Conservation (phyloP, 306 rosid genomes). For the Acmispon strigosus region DNA sequence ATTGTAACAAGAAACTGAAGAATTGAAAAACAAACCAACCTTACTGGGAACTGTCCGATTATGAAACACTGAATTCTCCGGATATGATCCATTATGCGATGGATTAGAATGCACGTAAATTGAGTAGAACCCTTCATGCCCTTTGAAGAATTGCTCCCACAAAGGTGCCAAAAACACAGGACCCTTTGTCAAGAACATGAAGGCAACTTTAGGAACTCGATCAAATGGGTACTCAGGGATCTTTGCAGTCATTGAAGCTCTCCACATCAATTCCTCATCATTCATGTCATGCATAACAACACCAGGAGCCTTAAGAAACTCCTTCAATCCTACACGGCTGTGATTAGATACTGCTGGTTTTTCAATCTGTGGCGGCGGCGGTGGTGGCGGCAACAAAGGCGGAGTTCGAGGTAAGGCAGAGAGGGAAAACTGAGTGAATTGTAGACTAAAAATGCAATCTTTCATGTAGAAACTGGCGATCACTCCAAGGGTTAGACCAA, state of each 20-base stretch:
- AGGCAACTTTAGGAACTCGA: constrained; percentile 71
- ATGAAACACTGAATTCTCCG: constrained; percentile 47
- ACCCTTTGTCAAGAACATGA: constrained; percentile 79
- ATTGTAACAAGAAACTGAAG: not conserved
- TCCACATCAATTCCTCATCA: constrained; percentile 71
- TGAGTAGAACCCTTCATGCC: constrained; percentile 60
- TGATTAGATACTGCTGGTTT: not conserved
- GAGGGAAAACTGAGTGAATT: constrained; percentile 49
- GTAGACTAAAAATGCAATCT: constrained; percentile 46
- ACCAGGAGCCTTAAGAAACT: constrained; percentile 40
- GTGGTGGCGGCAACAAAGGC: not conserved
- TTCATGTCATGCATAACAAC: constrained; percentile 61
- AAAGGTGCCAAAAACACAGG: constrained; percentile 63
- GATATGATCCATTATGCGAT: constrained; percentile 52
- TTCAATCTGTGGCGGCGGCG: not conserved
- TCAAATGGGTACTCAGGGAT: constrained; percentile 46
- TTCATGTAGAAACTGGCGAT: constrained; percentile 37
- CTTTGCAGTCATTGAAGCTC: constrained; percentile 63
- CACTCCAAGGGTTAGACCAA: constrained; percentile 58
- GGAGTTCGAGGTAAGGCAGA: constrained; percentile 24
- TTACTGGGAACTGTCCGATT: constrained; percentile 74
- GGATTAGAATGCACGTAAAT: constrained; percentile 82
- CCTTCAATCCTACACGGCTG: constrained; percentile 38
- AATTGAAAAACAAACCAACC: constrained; percentile 44
- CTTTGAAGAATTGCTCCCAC: constrained; percentile 80